Evolutionary conservation across 2,329 filamentous ascomycete species (phyloP).

Genomic region (Ophiostoma tasmaniense): DNA sequence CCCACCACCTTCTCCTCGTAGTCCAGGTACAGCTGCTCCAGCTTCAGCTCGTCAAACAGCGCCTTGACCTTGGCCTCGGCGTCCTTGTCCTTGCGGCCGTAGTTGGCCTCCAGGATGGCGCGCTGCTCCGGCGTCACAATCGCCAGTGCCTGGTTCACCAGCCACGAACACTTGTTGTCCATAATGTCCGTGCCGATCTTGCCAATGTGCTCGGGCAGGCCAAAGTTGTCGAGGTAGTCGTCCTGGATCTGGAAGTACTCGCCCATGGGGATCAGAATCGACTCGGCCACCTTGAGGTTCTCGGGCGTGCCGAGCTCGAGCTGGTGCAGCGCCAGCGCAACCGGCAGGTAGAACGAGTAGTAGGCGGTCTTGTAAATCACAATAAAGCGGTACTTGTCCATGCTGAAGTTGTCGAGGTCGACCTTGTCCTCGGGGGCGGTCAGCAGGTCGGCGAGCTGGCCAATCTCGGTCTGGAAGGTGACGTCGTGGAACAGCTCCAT

Average conservation of each 20-base stretch:
- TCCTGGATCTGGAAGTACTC: constrained; percentile 99
- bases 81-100: constrained; percentile 79
- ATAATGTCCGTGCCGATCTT: constrained; percentile 99
- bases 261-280: constrained; percentile 92
- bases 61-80: constrained; percentile 82
- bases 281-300: constrained; percentile 81
- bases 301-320: constrained; percentile 74
- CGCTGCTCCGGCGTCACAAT: constrained; percentile 77
- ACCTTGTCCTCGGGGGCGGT: constrained; percentile 92
- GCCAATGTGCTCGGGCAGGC: constrained; percentile 82
- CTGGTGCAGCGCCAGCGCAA: constrained; percentile 81
- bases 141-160: constrained; percentile 87
- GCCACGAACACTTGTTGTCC: constrained; percentile 99
- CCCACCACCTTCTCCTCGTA: constrained; percentile 82
- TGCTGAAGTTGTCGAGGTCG: constrained; percentile 88
- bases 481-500: constrained; percentile 95
- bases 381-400: constrained; percentile 95
- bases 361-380: constrained; percentile 99
- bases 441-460: constrained; percentile 87
- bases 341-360: constrained; percentile 98
- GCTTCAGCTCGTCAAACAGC: constrained; percentile 75
- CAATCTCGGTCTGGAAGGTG: constrained; percentile 88
- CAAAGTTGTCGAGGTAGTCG: constrained; percentile 98
- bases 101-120: constrained; percentile 80
- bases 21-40: constrained; percentile 74